Evolutionary conservation across 768 basidiomycete species (phyloP).

Genomic region (Daedalea quercina): DNA sequence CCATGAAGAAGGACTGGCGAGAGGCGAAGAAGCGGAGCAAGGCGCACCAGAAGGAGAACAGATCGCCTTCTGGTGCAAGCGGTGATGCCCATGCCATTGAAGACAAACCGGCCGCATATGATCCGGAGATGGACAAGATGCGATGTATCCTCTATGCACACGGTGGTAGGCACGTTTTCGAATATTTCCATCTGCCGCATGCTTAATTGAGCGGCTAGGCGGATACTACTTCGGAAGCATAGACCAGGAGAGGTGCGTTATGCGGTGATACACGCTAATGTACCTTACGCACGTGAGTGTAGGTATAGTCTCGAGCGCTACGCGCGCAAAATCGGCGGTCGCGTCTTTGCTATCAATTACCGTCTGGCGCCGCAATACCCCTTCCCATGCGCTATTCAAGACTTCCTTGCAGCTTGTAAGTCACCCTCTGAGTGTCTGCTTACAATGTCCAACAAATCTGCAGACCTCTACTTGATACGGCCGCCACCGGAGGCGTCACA

Average conservation of each 20-base stretch:
- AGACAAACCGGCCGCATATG: constrained; percentile 29
- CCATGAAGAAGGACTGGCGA: constrained; percentile 76
- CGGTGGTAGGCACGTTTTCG: constrained; percentile 55
- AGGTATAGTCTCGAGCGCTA: constrained; percentile 75
- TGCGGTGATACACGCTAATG: neutral
- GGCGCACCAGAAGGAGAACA: constrained; percentile 31
- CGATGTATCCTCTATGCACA: constrained; percentile 79
- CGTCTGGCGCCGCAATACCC: constrained; percentile 95
- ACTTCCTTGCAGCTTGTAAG: constrained; percentile 82
- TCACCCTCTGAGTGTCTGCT: no score
- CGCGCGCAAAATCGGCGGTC: constrained; percentile 89
- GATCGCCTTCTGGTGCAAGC: constrained; percentile 3
- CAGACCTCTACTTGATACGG: constrained; percentile 84
- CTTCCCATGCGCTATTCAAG: constrained; percentile 90
- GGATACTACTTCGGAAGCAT: constrained; percentile 84
- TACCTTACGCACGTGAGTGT: neutral
- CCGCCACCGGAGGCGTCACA: constrained; percentile 80
- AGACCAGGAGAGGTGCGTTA: constrained; percentile 59
- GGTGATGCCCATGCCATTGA: constrained; percentile 4
- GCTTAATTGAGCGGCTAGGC: constrained; percentile 30
- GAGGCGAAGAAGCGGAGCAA: constrained; percentile 57
- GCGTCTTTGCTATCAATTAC: constrained; percentile 82
- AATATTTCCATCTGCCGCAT: no score
- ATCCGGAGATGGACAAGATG: constrained; percentile 75
- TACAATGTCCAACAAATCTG: neutral